phyloP scores from a whole-genome alignment of 495 filamentous ascomycete genomes.

The Gamarada debralockiae region DNA sequence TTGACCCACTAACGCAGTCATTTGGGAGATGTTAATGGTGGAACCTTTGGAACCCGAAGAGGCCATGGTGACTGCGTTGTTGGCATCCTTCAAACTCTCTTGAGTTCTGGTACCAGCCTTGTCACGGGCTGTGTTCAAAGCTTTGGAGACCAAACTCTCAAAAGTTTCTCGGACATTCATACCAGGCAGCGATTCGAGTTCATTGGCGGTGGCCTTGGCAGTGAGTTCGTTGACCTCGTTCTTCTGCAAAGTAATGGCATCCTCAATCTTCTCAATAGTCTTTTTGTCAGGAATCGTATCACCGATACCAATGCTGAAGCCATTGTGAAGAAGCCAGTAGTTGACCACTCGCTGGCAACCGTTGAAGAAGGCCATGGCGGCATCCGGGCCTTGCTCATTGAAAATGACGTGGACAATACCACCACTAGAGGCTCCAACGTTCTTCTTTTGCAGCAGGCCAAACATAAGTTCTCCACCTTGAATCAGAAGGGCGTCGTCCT shows the following conservation, averaged over 20 bases:
- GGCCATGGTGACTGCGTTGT: constrained; percentile 96
- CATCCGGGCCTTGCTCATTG: constrained; percentile 85
- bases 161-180: constrained; percentile 99
- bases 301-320: constrained; percentile 97
- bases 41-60: constrained; percentile 95
- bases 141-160: constrained; percentile 89
- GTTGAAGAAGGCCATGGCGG: constrained; percentile 91
- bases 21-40: constrained; percentile 98
- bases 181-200: constrained; percentile 84
- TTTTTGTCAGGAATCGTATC: constrained; percentile 88
- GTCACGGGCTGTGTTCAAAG: constrained; percentile 92
- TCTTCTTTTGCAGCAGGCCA: constrained; percentile 89
- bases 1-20: constrained; percentile 95
- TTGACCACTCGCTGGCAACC: constrained; percentile 88
- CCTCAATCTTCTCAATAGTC: constrained; percentile 80
- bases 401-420: constrained; percentile 95
- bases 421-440: constrained; percentile 77
- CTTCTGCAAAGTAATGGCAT: constrained; percentile 75
- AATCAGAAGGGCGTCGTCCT: constrained; percentile 78
- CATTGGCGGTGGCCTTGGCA: constrained; percentile 71
- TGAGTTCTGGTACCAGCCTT: constrained; percentile 89
- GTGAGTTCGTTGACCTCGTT: constrained; percentile 71
- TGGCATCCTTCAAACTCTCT: constrained; percentile 86
- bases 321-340: constrained; percentile 98
- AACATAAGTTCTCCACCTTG: constrained; percentile 86